Percentiles rank a stretch among this genome's conserved stretches.
Evolutionary conservation across 306 rosid species (phyloP).

Genomic region (Oxytropis ochrocephala): DNA sequence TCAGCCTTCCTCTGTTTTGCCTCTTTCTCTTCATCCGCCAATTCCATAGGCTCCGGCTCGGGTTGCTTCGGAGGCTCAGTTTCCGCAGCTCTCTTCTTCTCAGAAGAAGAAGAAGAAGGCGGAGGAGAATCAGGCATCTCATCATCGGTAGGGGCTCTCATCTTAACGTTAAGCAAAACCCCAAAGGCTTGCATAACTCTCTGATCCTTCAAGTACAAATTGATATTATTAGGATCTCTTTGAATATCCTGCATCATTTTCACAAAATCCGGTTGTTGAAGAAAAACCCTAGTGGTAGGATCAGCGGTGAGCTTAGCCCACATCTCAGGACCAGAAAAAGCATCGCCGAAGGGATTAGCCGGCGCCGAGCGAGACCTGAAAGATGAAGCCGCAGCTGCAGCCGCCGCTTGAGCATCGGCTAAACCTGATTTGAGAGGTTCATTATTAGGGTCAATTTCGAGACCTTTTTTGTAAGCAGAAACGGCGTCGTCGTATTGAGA

Average conservation of each 20-base stretch:
- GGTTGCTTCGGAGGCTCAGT: conserved; percentile 43
- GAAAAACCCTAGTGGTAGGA: conserved; percentile 60
- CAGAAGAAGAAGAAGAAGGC: conserved; percentile 27
- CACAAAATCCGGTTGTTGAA: conserved; percentile 86
- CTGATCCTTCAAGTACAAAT: conserved; percentile 66
- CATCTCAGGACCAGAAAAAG: conserved; percentile 94
- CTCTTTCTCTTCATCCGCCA: conserved; percentile 37
- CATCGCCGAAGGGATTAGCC: conserved; percentile 64
- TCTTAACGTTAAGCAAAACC: conserved; percentile 77
- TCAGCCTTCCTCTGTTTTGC: conserved; percentile 53
- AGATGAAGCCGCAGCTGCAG: conserved; percentile 41
- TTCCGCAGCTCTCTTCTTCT: conserved; percentile 58
- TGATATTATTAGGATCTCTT: conserved; percentile 57
- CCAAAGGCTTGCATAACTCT: conserved; percentile 92
- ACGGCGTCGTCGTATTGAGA: conserved; percentile 54
- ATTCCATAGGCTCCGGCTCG: conserved; percentile 43
- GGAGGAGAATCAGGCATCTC: conserved; percentile 56
- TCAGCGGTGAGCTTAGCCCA: conserved; percentile 94
- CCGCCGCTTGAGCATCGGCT: conserved; percentile 58
- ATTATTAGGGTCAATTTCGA: conserved; percentile 78
- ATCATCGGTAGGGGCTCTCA: conserved; percentile 45
- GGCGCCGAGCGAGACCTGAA: conserved; percentile 45
- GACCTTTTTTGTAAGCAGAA: conserved; percentile 69
- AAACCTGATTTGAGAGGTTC: conserved; percentile 70
- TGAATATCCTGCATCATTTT: conserved; percentile 93